Evolutionary conservation across 257 asterid genomes (phyloP), one percentile per base, ranked within the genome.

Genomic region (Solanum bukasovii): DNA sequence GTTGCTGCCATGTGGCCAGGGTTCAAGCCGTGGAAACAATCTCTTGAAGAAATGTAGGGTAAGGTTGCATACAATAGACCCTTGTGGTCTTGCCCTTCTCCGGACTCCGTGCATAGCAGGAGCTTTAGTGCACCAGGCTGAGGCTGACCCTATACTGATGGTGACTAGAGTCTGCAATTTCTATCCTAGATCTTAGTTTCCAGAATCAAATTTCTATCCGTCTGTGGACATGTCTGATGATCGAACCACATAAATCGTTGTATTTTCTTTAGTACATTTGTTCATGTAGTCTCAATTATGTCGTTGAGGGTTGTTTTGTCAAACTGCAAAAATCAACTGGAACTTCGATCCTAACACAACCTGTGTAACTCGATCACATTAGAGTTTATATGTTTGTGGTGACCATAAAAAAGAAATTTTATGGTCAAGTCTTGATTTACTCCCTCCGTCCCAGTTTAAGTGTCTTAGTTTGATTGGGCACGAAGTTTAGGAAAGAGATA

Each of bases 371-470:
- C 7, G 21, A 74, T 74, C 52, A 74, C 33, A 74, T 74, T n/a
- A 77, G 84, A 77, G 61, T 35, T 77, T 77, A 38, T 38, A 40
- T 77, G 59, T 77, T 40, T 40, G 13, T 77, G 84, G 84, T 5
- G 84, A 40, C 59, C 21, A 1, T 13, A 23, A 77, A 33, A 75
- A 77, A 38, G 59, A 40, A 25, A 78, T 25, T 25, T 78, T 14
- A 0, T 40, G 33, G 56, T 85, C 61, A 65, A 8, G 21, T 18
- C 52, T 49, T 20, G 59, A 42, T 46, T 42, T 21, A 20, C 34
- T 72, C 67, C 27, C 27, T 59, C 67, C 2, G 27, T 59, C 0
- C 27, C 1, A 59, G 25, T 20, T 59, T 0, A 59, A 7, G 12
- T 59, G 67, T 59, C 67, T 59, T 7, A 59, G 12, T 59, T 59